These are phyloP conservation scores for Pichia sp. DNA, from an alignment of 1,139 yeast genomes.

Conservation along the genomic window DNA sequence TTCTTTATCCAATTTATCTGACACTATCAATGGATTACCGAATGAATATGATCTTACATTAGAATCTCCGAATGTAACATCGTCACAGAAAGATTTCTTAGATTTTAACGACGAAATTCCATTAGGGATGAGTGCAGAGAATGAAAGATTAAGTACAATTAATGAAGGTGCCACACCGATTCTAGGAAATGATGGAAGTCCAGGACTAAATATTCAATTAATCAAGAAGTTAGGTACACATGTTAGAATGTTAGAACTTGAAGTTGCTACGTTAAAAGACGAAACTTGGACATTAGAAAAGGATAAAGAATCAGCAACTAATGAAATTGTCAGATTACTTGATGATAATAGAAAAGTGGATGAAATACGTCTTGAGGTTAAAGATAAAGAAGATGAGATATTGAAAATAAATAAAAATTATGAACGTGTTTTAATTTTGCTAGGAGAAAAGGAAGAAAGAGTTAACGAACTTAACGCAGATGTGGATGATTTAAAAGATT, in stretches of 20 bases:
- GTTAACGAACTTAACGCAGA: conserved; percentile 85
- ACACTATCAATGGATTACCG: background rate
- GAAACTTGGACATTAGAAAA: conserved; percentile 47
- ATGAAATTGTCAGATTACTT: conserved; percentile 54
- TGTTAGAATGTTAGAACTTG: conserved; percentile 74
- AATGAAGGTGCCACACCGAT: conserved; percentile 16
- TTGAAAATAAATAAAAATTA: conserved; percentile 38
- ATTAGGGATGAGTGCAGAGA: conserved; percentile 22
- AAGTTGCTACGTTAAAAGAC: conserved; percentile 57
- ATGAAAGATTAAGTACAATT: conserved; percentile 14
- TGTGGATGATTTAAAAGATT: conserved; percentile 77
- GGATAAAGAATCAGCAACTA: conserved; percentile 63
- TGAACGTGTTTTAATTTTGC: conserved; percentile 61
- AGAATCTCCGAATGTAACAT: conserved; percentile 1
- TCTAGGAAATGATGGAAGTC: background rate
- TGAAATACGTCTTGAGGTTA: conserved; percentile 34
- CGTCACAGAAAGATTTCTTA: background rate
- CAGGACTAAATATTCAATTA: conserved; percentile 46
- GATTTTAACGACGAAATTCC: conserved; percentile 13
- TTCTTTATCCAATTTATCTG: background rate
- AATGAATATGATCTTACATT: background rate
- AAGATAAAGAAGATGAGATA: conserved; percentile 34
- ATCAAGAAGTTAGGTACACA: conserved; percentile 69
- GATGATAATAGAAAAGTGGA: conserved; percentile 47
- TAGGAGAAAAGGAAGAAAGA: conserved; percentile 85